phyloP scores from a whole-genome alignment of 768 basidiomycete genomes.

The Boletus huronensis region DNA sequence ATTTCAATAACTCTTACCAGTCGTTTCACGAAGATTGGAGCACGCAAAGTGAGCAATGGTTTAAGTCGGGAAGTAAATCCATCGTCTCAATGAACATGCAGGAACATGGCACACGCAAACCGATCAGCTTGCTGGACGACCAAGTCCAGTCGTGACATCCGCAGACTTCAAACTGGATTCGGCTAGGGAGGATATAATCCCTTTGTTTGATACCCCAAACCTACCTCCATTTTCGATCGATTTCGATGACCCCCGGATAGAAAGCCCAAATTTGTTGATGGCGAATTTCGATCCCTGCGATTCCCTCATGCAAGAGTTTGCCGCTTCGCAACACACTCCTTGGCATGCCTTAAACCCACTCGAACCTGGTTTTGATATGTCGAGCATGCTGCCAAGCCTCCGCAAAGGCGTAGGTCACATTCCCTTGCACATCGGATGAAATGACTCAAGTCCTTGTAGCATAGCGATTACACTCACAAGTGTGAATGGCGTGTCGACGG shows the following conservation, averaged over 20 bases:
- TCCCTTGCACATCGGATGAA: neutral
- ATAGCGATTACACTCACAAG: neutral
- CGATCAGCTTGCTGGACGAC: neutral
- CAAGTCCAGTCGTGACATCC: too few relatives aligned
- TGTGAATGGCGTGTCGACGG: slow-evolving; percentile 15
- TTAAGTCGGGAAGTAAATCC: neutral
- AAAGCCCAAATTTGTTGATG: neutral
- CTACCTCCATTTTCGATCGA: neutral
- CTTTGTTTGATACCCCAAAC: neutral
- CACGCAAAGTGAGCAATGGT: slow-evolving; percentile 1
- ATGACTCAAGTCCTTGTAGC: neutral
- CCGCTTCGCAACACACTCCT: neutral
- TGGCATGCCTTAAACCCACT: neutral
- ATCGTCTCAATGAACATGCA: slow-evolving; percentile 1
- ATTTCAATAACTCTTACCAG: neutral
- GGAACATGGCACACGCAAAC: neutral
- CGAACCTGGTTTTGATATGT: neutral
- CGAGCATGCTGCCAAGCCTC: neutral
- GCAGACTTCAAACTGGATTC: neutral
- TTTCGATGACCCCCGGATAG: neutral
- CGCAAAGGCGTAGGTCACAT: slow-evolving; percentile 1
- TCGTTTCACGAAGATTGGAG: neutral
- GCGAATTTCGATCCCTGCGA: neutral
- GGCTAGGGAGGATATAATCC: neutral
- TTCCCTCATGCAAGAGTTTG: neutral